These are phyloP conservation scores for Globisporangium cystogenes DNA, from an alignment of 352 stramenopile genomes.

Conservation along the genomic window DNA sequence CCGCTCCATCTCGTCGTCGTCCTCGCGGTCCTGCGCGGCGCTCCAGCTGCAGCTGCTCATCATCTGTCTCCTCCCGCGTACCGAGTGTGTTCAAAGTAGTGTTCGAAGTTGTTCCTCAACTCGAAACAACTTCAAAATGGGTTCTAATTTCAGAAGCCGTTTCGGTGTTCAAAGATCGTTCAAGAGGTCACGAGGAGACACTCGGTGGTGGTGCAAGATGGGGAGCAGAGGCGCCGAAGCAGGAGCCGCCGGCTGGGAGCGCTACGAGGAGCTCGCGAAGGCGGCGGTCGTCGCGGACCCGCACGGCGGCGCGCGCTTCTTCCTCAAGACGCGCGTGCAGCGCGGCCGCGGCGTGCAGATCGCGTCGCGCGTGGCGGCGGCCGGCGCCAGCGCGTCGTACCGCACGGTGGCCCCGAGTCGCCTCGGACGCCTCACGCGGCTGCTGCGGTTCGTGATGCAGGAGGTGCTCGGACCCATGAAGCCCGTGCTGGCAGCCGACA, in stretches of 20 bases:
- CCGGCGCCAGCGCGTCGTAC: conserved; percentile 9
- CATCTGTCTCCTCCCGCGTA: too few relatives aligned
- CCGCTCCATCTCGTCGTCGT: conserved; percentile 26
- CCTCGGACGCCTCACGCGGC: conserved; percentile 34
- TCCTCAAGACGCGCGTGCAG: conserved; percentile 43
- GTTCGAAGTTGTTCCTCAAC: too few relatives aligned
- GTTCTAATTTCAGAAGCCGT: too few relatives aligned
- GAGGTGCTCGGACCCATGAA: conserved; percentile 60
- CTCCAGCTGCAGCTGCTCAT: not conserved
- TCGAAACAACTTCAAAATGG: too few relatives aligned
- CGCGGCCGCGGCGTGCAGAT: conserved; percentile 20
- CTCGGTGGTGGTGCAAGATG: too few relatives aligned
- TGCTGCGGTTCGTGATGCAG: conserved; percentile 68
- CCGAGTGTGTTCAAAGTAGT: too few relatives aligned
- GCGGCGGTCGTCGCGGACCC: conserved; percentile 49
- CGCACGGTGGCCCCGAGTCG: conserved; percentile 14
- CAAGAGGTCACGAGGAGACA: not conserved
- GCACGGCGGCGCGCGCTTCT: conserved; percentile 41
- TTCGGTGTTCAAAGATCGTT: not conserved
- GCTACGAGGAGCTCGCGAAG: conserved; percentile 68
- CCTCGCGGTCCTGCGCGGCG: not conserved
- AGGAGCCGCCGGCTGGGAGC: conserved; percentile 35
- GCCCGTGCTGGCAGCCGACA: not conserved
- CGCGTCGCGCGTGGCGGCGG: conserved; percentile 38
- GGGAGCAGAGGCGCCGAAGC: conserved; percentile 5